Base-by-base conservation (phyloP, 768 basidiomycete species). In the Suillus placidus region DNA sequence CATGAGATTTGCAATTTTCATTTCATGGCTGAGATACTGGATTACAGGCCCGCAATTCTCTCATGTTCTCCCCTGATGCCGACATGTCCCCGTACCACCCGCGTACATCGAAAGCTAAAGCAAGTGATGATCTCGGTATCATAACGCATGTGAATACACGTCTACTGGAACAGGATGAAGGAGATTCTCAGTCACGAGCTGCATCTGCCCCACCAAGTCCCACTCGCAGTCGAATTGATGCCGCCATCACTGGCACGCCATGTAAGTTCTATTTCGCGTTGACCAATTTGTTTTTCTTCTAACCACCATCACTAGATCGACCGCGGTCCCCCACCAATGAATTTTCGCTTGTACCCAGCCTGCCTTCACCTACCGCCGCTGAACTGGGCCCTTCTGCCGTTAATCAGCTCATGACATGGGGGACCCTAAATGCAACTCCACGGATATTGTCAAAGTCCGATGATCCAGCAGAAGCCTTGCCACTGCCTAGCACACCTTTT, bases 321-420 rank as follows among this genome's bases (percentile, higher is more conserved):
- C 87, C 86, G 20, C 83, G 78, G 68, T 86, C 87, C 12, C 85
- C 89, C 6, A 80, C 80, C 60, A 80, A 80, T 66, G 83, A 82
- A 14, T 94, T 93, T 74, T 82, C 90, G 3, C 88, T 97, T 23
- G 89, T 99, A 26, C 89, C 94, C 16, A 87, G 87, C 63, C 77
- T 97, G 12, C 97, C 97, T 4, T 94, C 95, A 0, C 95, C 95
- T 2, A 92, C 91, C 8, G 89, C 95, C 0, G 84, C 88, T 6
- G 83, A 93, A 71, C 85, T 98, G 55, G 93, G 93, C 0, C 87
- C 95, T 2, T 80, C 83, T 6, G 92, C 93, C 1, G 84, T 99
- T 61, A 94, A 95, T 72, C 90, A 98, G 70, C 85, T 99, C 18
- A 95, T 99, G 91, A 99, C 97, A 14, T 96, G 94, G 95, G 97